These are phyloP conservation scores for Triticum monococcum DNA, from an alignment of 176 grass and related monocot genomes.

Conservation along the genomic window DNA sequence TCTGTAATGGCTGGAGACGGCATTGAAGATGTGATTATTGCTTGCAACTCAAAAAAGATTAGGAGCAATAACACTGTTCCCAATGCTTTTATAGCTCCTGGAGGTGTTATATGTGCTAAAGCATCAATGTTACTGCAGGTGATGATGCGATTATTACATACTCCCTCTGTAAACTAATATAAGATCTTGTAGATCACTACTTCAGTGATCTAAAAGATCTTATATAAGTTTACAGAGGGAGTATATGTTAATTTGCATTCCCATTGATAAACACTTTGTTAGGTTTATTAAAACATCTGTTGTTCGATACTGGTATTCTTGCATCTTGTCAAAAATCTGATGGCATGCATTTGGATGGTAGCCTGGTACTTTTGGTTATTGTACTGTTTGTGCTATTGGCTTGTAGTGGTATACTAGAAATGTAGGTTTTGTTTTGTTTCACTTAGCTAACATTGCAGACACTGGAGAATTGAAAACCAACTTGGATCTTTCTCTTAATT, in stretches of 20 bases:
- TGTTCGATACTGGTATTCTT: background rate
- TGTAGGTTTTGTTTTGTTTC: background rate
- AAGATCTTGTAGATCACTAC: too few species aligned
- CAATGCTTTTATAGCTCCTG: slow-evolving; percentile 60
- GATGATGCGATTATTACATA: slow-evolving; percentile 14
- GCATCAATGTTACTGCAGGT: slow-evolving; percentile 98
- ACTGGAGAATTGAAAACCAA: background rate
- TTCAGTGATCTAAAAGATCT: too few species aligned
- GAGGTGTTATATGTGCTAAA: slow-evolving; percentile 94
- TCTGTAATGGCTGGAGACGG: slow-evolving; percentile 81
- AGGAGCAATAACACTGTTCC: slow-evolving; percentile 39
- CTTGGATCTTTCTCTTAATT: background rate
- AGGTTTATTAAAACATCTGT: background rate
- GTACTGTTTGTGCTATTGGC: background rate
- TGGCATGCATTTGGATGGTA: background rate
- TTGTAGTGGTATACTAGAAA: background rate
- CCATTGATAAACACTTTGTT: background rate
- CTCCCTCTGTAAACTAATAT: too few species aligned
- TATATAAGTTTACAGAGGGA: too few species aligned
- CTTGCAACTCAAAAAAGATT: slow-evolving; percentile 77
- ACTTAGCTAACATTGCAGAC: background rate
- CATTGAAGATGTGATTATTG: slow-evolving; percentile 80
- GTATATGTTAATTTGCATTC: slow-evolving; percentile 5
- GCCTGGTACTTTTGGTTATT: background rate
- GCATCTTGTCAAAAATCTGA: background rate